Evolutionary conservation across 306 rosid species (phyloP).

Genomic region (Astragalus glycyphyllos): DNA sequence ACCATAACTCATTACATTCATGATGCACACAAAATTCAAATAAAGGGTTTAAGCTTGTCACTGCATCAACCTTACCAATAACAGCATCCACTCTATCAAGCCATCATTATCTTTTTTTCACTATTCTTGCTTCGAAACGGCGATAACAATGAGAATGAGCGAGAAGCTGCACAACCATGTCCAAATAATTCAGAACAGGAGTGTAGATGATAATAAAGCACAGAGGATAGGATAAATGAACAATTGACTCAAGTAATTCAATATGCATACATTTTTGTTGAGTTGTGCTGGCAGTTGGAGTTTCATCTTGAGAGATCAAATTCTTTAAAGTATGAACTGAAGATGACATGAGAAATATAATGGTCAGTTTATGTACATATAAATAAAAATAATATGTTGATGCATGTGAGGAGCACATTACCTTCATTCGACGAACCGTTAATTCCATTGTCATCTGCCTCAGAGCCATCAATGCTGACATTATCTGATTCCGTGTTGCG

Average conservation of each 20-base stretch:
- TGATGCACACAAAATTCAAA: constrained; percentile 9
- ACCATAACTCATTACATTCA: constrained; percentile 34
- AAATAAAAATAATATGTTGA: constrained; percentile 32
- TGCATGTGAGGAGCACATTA: constrained; percentile 43
- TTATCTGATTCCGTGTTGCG: constrained; percentile 64
- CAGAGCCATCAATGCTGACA: constrained; percentile 59
- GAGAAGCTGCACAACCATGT: constrained; percentile 70
- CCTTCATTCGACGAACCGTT: constrained; percentile 72
- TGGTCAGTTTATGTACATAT: constrained; percentile 31
- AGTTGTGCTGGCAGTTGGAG: constrained; percentile 62
- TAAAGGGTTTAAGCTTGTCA: constrained; percentile 32
- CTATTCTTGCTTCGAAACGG: constrained; percentile 90
- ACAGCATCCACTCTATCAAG: constrained; percentile 46
- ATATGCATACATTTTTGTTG: constrained; percentile 65
- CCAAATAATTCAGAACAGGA: constrained; percentile 31
- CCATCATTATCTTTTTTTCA: constrained; percentile 69
- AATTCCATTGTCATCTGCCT: constrained; percentile 65
- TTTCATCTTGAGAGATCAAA: constrained; percentile 86
- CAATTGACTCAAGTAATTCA: constrained; percentile 21
- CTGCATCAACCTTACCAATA: constrained; percentile 40
- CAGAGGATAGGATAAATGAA: constrained; percentile 9
- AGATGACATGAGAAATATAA: constrained; percentile 38
- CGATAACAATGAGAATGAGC: constrained; percentile 85
- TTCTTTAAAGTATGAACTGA: constrained; percentile 86
- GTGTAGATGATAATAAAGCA: constrained; percentile 9